Evolutionary conservation across 805 yeast species (phyloP), one percentile per base, ranked within the genome.

Genomic region (Tetrapisispora nanseiensis): DNA sequence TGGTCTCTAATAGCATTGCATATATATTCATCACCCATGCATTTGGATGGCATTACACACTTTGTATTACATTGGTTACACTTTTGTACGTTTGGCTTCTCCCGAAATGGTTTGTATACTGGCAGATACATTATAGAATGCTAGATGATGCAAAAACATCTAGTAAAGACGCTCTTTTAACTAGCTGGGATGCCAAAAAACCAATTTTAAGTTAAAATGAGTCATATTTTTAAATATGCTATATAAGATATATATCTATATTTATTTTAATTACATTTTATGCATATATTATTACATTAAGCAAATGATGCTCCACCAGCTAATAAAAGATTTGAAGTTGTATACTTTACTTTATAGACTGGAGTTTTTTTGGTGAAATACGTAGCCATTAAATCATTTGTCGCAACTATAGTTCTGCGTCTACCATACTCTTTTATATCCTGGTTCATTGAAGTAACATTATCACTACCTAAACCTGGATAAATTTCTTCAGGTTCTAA

Each of bases 341-440:
- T 90, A 59, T 90, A 90, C 54, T 82, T 89, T 26, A 92, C 95
- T 53, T 85, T 86, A 67, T 82, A 92, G 23, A 92, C 94, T 3
- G 97, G 95, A 0, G 97, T 87, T 63, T 80, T 81, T 64, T 87
- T 90, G 1, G 98, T 90, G 63, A 85, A 84, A 61, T 82, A 92
- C n/a, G 92, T 90, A 3, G 95, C 86, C 78, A 92, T 75, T 55
- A 90, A 95, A 62, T 92, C 98, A 41, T 78, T 74, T 2, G 94
- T 77, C 7, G 95, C 87, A 15, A 79, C 72, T 19, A 84, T 73
- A 46, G 86, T 92, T 53, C 76, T 72, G 46, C 82, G 73, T 51
- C 74, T 74, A 45, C 76, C 69, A 44, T 68, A 70, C 35, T 65
- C 66, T 43, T 73, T 78, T 11, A 56, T 53, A 45, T 72, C 76